Conservation (phyloP, 2,329 filamentous ascomycete genomes). For the Didymella lethalis region DNA sequence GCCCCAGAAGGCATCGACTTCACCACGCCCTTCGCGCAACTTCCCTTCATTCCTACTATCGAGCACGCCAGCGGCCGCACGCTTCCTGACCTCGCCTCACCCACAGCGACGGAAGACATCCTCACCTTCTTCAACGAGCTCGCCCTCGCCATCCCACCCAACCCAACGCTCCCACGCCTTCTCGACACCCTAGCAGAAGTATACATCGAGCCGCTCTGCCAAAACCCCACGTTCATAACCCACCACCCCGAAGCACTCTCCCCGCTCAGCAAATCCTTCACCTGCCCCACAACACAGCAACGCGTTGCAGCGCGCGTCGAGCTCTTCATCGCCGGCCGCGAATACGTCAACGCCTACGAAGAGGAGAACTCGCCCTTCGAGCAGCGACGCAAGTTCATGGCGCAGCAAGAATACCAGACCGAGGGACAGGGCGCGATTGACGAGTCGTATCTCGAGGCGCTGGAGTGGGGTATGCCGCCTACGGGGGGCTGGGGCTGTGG, state of each 20-base stretch:
- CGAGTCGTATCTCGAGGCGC: conserved; percentile 81
- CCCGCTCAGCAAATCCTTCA: conserved; percentile 86
- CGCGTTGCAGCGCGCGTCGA: conserved; percentile 82
- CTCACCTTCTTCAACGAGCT: conserved; percentile 62
- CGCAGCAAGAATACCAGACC: conserved; percentile 57
- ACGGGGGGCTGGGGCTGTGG: conserved; percentile 98
- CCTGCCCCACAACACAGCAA: conserved; percentile 71
- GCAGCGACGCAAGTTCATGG: conserved; percentile 82
- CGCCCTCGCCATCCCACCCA: conserved; percentile 58
- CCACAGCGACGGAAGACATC: conserved; percentile 67
- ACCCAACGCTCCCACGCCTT: conserved; percentile 70
- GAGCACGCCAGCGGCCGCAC: conserved; percentile 70
- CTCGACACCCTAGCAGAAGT: conserved; percentile 80
- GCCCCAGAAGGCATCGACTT: conserved; percentile 64
- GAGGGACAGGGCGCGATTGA: conserved; percentile 63
- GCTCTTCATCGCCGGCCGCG: conserved; percentile 79
- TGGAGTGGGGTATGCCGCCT: conserved; percentile 91
- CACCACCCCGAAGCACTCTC: conserved; percentile 91
- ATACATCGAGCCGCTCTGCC: conserved; percentile 81
- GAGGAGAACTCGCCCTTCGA: conserved; percentile 94
- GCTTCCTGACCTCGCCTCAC: conserved; percentile 63
- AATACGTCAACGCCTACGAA: conserved; percentile 96
- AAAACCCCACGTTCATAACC: conserved; percentile 80
- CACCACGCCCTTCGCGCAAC: conserved; percentile 63
- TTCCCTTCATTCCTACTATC: conserved; percentile 84